Base-by-base conservation (phyloP, 2,329 filamentous ascomycete species). In the Phialophora chinensis region DNA sequence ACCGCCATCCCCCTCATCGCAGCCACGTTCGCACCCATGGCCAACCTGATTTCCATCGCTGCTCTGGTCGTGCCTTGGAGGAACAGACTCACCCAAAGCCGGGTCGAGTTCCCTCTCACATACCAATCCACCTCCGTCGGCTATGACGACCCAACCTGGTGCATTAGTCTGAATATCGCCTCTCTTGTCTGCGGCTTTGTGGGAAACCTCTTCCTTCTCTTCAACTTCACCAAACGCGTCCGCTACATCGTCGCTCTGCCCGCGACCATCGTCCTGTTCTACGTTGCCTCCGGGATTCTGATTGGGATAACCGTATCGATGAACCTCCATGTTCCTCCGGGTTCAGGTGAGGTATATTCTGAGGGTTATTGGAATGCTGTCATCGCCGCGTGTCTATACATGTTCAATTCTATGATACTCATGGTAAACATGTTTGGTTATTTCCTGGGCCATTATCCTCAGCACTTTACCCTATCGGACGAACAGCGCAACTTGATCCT, bases 291-390 rank as follows among this genome's bases (percentile, higher is more conserved):
- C 0, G 84, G 80, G 0, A 84, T 90, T 66, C 81, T 91, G 14
- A 87, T 92, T 8, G 83, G 89, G 3, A 84, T 88, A 1, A 89
- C 92, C 1, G 83, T 83, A 17, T 86, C 86, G 11, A 90, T 92
- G 69, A 84, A 91, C 3, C 77, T 86, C 1, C 89, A 90, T 11
- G 85, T 85, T 0, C 77, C 80, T 72, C 80, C 84, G 35, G 66
- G 83, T 73, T 57, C 76, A 59, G 69, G 84, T 81, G 70, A 87
- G 68, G 80, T 79, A 0, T 89, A 91, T 83, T 92, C 91, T 0
- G 91, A 96, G 76, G 92, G 91, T 0, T 97, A 91, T 74, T 97
- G 90, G 85, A 96, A 96, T 74, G 93, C 88, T 29, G 84, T 96
- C 20, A 91, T 92, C 72, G 89, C 92, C 2, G 91, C 92, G 5